Evolutionary conservation across 108 stramenopile genomes (phyloP).

Genomic region (Schizochytrium sp.): DNA sequence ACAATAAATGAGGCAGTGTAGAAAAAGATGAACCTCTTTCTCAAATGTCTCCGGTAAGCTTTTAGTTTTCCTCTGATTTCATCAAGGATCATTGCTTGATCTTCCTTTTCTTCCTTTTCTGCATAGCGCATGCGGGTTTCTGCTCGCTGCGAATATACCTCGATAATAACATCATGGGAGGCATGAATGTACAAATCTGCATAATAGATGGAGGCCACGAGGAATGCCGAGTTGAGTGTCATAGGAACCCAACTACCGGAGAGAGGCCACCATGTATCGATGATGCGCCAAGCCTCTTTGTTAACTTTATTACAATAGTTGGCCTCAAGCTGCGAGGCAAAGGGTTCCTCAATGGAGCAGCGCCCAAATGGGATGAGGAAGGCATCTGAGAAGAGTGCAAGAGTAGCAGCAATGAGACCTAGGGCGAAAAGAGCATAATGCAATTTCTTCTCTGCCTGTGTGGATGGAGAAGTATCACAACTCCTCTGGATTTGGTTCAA

Average conservation of each 20-base stretch:
- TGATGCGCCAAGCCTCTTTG: neutral
- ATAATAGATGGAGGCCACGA: slow-evolving; percentile 2
- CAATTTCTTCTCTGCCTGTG: neutral
- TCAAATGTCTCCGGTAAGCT: neutral
- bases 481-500: neutral
- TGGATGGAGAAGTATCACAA: neutral
- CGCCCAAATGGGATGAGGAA: slow-evolving; percentile 51
- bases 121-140: slow-evolving; percentile 11
- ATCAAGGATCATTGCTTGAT: neutral
- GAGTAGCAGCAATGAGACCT: neutral
- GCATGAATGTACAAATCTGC: slow-evolving; percentile 55
- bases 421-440: neutral
- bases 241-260: slow-evolving; percentile 25
- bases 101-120: neutral
- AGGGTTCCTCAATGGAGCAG: neutral
- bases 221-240: neutral
- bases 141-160: neutral
- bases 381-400: neutral
- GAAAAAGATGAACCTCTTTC: neutral
- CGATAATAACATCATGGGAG: neutral
- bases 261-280: slow-evolving; percentile 4
- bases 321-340: neutral
- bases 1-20: neutral
- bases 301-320: too few species aligned
- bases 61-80: neutral